phyloP scores from a whole-genome alignment of 2,329 filamentous ascomycete genomes.

The Hymenotorrendiella dingleyae region DNA sequence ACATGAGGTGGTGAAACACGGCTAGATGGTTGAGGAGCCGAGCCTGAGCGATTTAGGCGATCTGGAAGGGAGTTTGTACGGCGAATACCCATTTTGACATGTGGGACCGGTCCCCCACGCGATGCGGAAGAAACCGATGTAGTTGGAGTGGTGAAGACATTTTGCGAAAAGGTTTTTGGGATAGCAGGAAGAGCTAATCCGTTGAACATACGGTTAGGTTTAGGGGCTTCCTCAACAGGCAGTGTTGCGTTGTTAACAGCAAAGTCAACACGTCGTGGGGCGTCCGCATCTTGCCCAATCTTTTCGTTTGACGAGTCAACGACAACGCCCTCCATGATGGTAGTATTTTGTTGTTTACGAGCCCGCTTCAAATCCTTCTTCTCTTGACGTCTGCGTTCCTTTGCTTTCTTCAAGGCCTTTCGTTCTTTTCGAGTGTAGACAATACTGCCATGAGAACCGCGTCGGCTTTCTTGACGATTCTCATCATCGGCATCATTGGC shows the following conservation, averaged over 20 bases:
- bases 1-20: constrained; percentile 15
- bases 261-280: constrained; percentile 54
- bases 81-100: constrained; percentile 59
- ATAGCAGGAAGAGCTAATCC: constrained; percentile 54
- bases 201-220: constrained; percentile 50
- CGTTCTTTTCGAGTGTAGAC: constrained; percentile 29
- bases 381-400: constrained; percentile 33
- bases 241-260: constrained; percentile 36
- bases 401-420: constrained; percentile 22
- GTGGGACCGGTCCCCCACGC: constrained; percentile 42
- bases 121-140: constrained; percentile 23
- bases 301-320: constrained; percentile 17
- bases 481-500: constrained; percentile 50
- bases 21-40: constrained; percentile 5
- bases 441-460: constrained; percentile 21
- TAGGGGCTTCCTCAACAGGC: constrained; percentile 21
- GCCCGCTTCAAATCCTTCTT: constrained; percentile 20
- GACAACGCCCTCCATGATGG: constrained; percentile 17
- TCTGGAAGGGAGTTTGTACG: constrained; percentile 71
- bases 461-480: constrained; percentile 27
- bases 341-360: constrained; percentile 17
- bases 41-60: constrained; percentile 45
- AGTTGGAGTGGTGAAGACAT: constrained; percentile 55
- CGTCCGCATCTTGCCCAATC: constrained; percentile 24
- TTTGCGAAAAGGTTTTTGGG: constrained; percentile 63